These are phyloP conservation scores for Phalaenopsis aphrodite DNA, from an alignment of 106 monocot species.

Conservation along the genomic window DNA sequence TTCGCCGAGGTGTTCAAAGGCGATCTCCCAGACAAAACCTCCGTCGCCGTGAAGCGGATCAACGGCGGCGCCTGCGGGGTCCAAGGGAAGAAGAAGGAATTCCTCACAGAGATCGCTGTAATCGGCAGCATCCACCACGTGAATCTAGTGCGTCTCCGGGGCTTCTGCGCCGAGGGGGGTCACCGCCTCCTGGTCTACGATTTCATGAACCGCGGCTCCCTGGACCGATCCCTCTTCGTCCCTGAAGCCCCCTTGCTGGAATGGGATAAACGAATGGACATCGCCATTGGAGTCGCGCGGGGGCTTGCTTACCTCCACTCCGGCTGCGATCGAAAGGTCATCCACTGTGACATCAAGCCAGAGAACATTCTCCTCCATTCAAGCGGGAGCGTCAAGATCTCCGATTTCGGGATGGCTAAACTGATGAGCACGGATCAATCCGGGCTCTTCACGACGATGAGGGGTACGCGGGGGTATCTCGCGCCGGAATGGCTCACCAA, in stretches of 20 bases:
- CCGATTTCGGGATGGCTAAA: slow-evolving; percentile 81
- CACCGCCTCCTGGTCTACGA: slow-evolving; percentile 77
- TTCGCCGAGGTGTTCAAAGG: slow-evolving; percentile 92
- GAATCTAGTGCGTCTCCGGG: slow-evolving; percentile 82
- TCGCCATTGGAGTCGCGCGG: slow-evolving; percentile 68
- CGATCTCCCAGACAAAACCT: slow-evolving; percentile 43
- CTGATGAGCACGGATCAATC: slow-evolving; percentile 63
- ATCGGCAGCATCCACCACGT: slow-evolving; percentile 93
- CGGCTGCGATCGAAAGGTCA: slow-evolving; percentile 57
- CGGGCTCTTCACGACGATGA: slow-evolving; percentile 59
- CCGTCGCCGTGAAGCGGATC: slow-evolving; percentile 78
- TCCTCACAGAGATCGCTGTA: slow-evolving; percentile 87
- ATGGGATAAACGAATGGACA: slow-evolving; percentile 59
- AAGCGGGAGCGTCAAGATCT: slow-evolving; percentile 46
- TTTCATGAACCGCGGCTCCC: slow-evolving; percentile 87
- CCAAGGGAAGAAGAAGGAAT: slow-evolving; percentile 55
- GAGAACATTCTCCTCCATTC: slow-evolving; percentile 81
- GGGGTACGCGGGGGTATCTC: slow-evolving; percentile 82
- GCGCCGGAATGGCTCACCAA: slow-evolving; percentile 90
- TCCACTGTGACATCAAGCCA: slow-evolving; percentile 88
- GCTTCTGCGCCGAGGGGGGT: slow-evolving; percentile 70
- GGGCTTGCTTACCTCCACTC: slow-evolving; percentile 78
- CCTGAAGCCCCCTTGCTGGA: slow-evolving; percentile 47
- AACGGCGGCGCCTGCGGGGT: slow-evolving; percentile 33
- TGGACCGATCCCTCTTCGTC: slow-evolving; percentile 68